Evolutionary conservation across 495 filamentous ascomycete species (phyloP), one percentile per base, ranked within the genome.

Genomic region (Aeminium ludgeri): DNA sequence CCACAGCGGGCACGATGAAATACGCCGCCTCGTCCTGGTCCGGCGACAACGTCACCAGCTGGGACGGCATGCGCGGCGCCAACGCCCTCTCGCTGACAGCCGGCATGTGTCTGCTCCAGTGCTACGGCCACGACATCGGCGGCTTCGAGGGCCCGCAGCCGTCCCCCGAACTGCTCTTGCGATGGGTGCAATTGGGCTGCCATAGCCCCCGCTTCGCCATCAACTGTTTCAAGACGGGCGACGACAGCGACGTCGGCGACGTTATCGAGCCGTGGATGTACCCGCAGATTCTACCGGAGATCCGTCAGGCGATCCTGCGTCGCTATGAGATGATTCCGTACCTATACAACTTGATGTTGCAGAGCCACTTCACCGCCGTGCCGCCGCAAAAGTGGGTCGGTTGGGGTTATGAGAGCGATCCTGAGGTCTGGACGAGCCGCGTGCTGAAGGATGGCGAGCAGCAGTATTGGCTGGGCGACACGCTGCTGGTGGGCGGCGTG

Each of bases 211-310:
- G 74, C 5, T 80, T 79, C 53, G 71, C 76, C 6, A 80, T 81
- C 62, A 81, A 81, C 58, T 80, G 75, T 55, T 81, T 75, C 67
- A 81, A 81, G 56, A 80, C 76, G 4, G 68, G 68, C 8, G 58
- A 68, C 8, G 67, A 79, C 49, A 78, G 67, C 50, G 58, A 63
- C 2, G 60, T 73, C 40, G 76, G 75, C 11, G 75, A 78, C 4
- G 74, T 82, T 10, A 82, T 80, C 41, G 76, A 79, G 55, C 76
- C 75, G 1, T 80, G 72, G 70, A 78, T 79, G 73, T 78, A 80
- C 50, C 72, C 74, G 0, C 69, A 74, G 40, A 69, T 73, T 40
- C 67, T 69, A 0, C 70, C 66, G 0, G 50, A 72, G 1, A 58
- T 82, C 35, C 72, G 76, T 8, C 62, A 66, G 30, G 63, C 73